phyloP scores from a whole-genome alignment of 192 early-diverging fungal genomes.

The Phycomyces nitens region DNA sequence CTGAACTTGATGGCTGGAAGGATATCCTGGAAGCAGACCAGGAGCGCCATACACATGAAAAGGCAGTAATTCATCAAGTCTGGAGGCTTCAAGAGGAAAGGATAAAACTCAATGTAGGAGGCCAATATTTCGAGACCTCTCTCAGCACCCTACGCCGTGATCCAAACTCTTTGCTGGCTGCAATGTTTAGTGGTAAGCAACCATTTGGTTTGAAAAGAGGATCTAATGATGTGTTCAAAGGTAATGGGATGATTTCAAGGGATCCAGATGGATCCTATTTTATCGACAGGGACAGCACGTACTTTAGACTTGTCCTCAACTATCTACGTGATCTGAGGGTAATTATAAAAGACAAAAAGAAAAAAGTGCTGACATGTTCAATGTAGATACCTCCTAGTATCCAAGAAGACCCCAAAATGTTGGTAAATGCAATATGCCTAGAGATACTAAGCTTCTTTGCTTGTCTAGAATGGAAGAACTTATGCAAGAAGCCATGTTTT shows the following conservation, averaged over 20 bases:
- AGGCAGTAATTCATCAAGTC: no score
- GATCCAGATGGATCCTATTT: constrained; percentile 32
- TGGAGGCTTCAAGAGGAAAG: not conserved
- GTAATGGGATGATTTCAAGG: not conserved
- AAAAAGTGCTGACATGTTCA: not conserved
- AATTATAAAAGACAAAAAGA: not conserved
- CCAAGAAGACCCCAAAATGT: constrained; percentile 29
- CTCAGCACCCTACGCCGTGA: constrained; percentile 21
- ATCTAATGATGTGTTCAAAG: not conserved
- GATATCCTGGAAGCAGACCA: no score
- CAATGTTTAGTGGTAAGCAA: constrained; percentile 26
- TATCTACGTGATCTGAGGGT: constrained; percentile 25
- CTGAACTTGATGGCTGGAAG: no score
- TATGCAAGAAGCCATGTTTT: constrained; percentile 26
- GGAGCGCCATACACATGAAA: no score
- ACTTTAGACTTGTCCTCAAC: constrained; percentile 30
- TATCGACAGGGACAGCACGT: constrained; percentile 32
- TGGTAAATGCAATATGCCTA: not conserved
- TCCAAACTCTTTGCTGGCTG: constrained; percentile 26
- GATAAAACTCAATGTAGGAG: constrained; percentile 32
- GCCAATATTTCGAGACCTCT: constrained; percentile 28
- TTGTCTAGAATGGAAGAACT: constrained; percentile 22
- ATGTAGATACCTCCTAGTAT: constrained; percentile 28
- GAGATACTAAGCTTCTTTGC: not conserved
- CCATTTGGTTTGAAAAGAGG: not conserved